phyloP scores from a whole-genome alignment of 75 land plant genomes.

The Pseudotsuga menziesii region DNA sequence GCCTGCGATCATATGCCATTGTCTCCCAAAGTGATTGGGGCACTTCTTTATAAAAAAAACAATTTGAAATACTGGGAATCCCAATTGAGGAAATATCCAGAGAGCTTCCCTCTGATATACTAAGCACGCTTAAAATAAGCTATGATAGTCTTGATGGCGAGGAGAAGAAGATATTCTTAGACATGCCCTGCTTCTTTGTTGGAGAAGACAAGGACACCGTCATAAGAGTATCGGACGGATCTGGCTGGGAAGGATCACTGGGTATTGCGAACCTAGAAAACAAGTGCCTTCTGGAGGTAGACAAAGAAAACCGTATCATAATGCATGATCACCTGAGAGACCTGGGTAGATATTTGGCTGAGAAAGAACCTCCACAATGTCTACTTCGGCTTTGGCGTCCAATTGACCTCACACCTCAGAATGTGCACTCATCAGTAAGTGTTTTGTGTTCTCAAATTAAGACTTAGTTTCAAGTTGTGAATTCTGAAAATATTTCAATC shows the following conservation, averaged over 20 bases:
- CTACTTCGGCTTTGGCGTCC: no score
- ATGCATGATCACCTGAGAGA: constrained; percentile 2
- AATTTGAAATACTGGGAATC: background rate
- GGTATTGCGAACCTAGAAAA: background rate
- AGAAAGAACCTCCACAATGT: background rate
- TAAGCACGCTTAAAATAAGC: background rate
- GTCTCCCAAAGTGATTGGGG: no score
- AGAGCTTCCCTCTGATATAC: background rate
- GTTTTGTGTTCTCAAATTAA: no score
- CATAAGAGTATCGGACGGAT: background rate
- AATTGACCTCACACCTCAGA: no score
- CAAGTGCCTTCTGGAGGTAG: background rate
- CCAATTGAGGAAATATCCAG: background rate
- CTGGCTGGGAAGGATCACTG: background rate
- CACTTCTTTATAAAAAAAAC: no score
- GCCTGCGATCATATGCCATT: no score
- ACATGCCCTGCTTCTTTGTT: background rate
- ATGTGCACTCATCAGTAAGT: no score
- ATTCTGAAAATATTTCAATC: no score
- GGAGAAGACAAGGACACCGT: background rate
- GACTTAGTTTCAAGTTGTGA: no score
- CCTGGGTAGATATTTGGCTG: background rate
- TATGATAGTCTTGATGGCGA: background rate
- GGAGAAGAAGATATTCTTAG: background rate
- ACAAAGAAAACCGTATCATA: background rate